Conservation (phyloP, 1,139 yeast genomes). For the Pichia sp. region DNA sequence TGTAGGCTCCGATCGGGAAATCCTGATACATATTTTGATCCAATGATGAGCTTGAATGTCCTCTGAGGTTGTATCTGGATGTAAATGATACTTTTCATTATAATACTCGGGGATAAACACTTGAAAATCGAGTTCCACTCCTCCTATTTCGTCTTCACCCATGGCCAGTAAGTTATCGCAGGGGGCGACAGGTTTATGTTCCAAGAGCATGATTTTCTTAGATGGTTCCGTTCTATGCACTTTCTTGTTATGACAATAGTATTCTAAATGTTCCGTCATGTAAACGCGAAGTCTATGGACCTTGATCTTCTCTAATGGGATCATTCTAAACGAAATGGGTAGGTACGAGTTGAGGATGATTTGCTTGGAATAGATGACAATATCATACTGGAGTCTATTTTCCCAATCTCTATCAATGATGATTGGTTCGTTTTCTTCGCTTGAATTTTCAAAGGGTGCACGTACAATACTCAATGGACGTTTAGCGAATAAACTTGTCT, state of each 20-base stretch:
- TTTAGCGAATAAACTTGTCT: slow-evolving; percentile 60
- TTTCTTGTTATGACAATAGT: slow-evolving; percentile 75
- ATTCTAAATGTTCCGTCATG: slow-evolving; percentile 83
- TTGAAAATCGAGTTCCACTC: slow-evolving; percentile 74
- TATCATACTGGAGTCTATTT: slow-evolving; percentile 81
- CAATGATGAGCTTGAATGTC: slow-evolving; percentile 87
- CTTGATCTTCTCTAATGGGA: slow-evolving; percentile 82
- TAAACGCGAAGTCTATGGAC: slow-evolving; percentile 81
- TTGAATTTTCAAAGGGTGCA: slow-evolving; percentile 67
- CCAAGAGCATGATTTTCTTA: slow-evolving; percentile 69
- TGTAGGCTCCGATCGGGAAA: slow-evolving; percentile 50
- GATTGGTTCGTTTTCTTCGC: slow-evolving; percentile 90
- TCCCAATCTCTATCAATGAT: slow-evolving; percentile 92
- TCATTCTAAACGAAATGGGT: slow-evolving; percentile 77
- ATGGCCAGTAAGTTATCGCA: slow-evolving; percentile 27
- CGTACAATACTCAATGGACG: slow-evolving; percentile 64
- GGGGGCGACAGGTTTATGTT: slow-evolving; percentile 63
- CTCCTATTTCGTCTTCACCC: slow-evolving; percentile 37
- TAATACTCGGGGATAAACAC: slow-evolving; percentile 66
- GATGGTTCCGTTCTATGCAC: slow-evolving; percentile 91
- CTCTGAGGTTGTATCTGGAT: slow-evolving; percentile 75
- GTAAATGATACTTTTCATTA: slow-evolving; percentile 45
- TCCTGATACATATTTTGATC: slow-evolving; percentile 79
- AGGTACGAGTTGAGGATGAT: slow-evolving; percentile 75
- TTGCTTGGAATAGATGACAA: slow-evolving; percentile 82